Base-by-base conservation (phyloP, 106 monocot species). In the Allium sativum region DNA sequence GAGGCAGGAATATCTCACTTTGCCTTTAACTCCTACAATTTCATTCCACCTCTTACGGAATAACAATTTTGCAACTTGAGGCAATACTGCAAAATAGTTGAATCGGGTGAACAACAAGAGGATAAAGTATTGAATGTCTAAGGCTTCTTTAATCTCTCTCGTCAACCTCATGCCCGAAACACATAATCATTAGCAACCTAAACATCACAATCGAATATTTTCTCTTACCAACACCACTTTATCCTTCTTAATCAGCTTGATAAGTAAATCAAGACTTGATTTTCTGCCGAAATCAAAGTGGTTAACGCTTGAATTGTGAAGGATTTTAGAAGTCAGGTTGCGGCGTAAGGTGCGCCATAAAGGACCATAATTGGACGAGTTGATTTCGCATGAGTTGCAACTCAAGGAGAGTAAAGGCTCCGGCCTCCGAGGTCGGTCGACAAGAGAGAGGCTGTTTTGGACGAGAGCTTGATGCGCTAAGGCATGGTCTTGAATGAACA, bases 311-410 rank as follows among this genome's bases (percentile, higher is more conserved):
- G 68, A 58, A 3, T 53, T 63, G 48, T 69, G 65, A 55, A 73
- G 64, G 6, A 68, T 53, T 52, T 64, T 48, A 12, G 69, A 16
- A 42, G 42, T n/a, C 52, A 78, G 55, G 57, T 72, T 72, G 17
- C 64, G 72, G 40, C 78, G 72, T 12, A 68, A 53, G 42, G 18
- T 18, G 62, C 68, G 72, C 72, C 72, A 72, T 18, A 78, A 4
- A 16, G 62, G 18, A 53, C 73, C 78, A 21, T 78, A 59, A 12
- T 48, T 31, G 44, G 64, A 55, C 41, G 46, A 50, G 73, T 7
- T 53, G 65, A 73, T 69, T 68, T 47, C 56, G 17, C 40, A 40
- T 4, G 9, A 10, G 40, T 61, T 54, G 45, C 45, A 60, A 13
- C 16, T 40, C 44, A 73, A 50, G 66, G 20, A 59, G 18, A 13